Percentiles rank a stretch among this genome's conserved stretches.
phyloP scores from a whole-genome alignment of 495 filamentous ascomycete species.

The Penicillium longicatenatum region DNA sequence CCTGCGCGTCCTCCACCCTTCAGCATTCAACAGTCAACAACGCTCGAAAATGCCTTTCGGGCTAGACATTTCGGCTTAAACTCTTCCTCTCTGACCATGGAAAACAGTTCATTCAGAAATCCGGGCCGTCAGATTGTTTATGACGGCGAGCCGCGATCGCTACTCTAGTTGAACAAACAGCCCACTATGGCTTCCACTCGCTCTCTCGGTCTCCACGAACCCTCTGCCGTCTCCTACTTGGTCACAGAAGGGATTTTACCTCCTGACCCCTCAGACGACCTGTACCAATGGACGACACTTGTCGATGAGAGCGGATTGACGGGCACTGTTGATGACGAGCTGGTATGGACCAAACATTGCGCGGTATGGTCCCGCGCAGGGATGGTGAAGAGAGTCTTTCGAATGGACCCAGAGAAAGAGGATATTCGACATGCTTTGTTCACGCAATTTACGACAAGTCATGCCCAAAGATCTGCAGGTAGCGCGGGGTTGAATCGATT shows the following conservation, averaged over 20 bases:
- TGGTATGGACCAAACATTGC: constrained; percentile 78
- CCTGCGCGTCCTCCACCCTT: constrained; percentile 30
- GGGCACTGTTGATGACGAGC: constrained; percentile 69
- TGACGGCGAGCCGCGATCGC: constrained; percentile 24
- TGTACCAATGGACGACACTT: constrained; percentile 70
- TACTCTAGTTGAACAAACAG: constrained; percentile 25
- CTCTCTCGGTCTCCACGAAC: constrained; percentile 86
- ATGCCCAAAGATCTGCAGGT: constrained; percentile 23
- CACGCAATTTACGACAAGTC: constrained; percentile 69
- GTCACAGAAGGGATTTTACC: constrained; percentile 79
- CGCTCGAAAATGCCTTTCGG: constrained; percentile 4
- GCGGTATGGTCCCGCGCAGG: constrained; percentile 92
- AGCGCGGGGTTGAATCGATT: constrained; percentile 4
- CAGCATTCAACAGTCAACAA: constrained; percentile 13
- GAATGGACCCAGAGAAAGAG: constrained; percentile 84
- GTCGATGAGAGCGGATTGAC: constrained; percentile 45
- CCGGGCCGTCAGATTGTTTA: constrained; percentile 20
- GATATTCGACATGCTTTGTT: constrained; percentile 80
- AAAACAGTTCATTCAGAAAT: constrained; percentile 17
- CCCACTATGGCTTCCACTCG: constrained; percentile 78
- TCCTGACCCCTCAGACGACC: constrained; percentile 61
- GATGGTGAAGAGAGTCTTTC: constrained; percentile 82
- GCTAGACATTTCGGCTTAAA: constrained; percentile 1
- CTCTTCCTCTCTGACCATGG: background rate
- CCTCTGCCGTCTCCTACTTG: constrained; percentile 78